Evolutionary conservation across 164 flowering plant species (phyloP).

Genomic region (Warburgia ugandensis): DNA sequence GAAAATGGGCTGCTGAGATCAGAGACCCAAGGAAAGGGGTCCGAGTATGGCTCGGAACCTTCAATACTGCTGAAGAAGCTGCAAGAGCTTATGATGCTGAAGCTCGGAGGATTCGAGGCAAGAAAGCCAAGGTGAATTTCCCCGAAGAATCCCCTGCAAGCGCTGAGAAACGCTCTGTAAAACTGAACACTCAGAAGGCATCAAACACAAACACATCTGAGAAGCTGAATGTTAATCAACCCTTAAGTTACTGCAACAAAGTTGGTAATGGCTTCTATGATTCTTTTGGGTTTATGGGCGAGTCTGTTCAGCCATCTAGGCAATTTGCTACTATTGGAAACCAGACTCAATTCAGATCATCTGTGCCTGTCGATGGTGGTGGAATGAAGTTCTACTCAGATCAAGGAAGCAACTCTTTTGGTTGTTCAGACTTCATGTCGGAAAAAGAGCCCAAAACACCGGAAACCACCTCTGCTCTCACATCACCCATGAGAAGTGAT

Average conservation of each 20-base stretch:
- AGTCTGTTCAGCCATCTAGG: constrained; percentile 19
- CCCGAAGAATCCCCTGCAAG: constrained; percentile 48
- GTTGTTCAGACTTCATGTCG: constrained; percentile 66
- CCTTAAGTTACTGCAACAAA: constrained; percentile 27
- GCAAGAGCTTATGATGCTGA: constrained; percentile 98
- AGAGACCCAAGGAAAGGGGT: constrained; percentile 95
- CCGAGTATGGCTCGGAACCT: constrained; percentile 97
- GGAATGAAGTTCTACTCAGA: constrained; percentile 48
- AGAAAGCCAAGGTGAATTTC: constrained; percentile 94
- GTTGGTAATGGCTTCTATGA: constrained; percentile 24
- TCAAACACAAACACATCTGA: constrained; percentile 17
- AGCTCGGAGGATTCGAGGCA: constrained; percentile 89
- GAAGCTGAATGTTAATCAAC: constrained; percentile 26
- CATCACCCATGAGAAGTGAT: constrained; percentile 30
- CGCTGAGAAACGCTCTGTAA: constrained; percentile 30
- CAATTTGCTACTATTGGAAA: constrained; percentile 19
- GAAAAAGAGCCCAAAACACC: constrained; percentile 53
- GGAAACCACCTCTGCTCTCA: constrained; percentile 55
- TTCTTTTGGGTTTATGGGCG: constrained; percentile 22
- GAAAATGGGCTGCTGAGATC: constrained; percentile 99
- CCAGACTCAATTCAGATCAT: constrained; percentile 22
- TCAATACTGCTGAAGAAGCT: constrained; percentile 98
- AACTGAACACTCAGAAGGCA: constrained; percentile 27
- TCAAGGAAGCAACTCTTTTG: constrained; percentile 72
- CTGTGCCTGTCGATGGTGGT: constrained; percentile 21